Conservation (phyloP, 2,329 filamentous ascomycete genomes). For the Celoporthe dispersa region DNA sequence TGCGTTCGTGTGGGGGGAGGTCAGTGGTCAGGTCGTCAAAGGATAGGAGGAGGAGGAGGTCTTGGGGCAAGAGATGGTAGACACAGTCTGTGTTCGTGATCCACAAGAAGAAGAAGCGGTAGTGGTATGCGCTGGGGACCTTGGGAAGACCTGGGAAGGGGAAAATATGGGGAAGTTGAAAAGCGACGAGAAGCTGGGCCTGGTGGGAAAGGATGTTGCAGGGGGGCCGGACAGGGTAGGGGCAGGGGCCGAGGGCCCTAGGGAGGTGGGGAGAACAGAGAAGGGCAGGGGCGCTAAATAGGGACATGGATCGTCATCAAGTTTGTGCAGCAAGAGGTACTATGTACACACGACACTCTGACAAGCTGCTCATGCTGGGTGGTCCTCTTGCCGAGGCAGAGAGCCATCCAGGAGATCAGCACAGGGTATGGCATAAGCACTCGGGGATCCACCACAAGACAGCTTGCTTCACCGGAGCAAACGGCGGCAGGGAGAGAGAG, state of each 20-base stretch:
- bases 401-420: too few relatives aligned
- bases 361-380: conserved; percentile 5
- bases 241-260: conserved; percentile 5
- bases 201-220: conserved; percentile 24
- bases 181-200: conserved; percentile 18
- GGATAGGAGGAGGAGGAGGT: background rate
- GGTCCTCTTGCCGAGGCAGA: background rate
- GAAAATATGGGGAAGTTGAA: conserved; percentile 29
- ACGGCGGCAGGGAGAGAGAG: background rate
- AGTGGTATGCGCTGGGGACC: conserved; percentile 20
- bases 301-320: conserved; percentile 15
- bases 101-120: conserved; percentile 16
- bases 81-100: conserved; percentile 17
- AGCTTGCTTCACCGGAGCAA: background rate
- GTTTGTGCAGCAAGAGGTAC: conserved; percentile 6
- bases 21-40: background rate
- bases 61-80: background rate
- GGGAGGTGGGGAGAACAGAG: background rate
- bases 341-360: conserved; percentile 4
- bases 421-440: background rate
- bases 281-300: conserved; percentile 14
- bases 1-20: background rate
- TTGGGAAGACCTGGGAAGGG: conserved; percentile 28
- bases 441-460: background rate
- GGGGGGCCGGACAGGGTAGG: conserved; percentile 5